Evolutionary conservation across 129 eudicot species (phyloP).

Genomic region (Centaurea solstitialis): DNA sequence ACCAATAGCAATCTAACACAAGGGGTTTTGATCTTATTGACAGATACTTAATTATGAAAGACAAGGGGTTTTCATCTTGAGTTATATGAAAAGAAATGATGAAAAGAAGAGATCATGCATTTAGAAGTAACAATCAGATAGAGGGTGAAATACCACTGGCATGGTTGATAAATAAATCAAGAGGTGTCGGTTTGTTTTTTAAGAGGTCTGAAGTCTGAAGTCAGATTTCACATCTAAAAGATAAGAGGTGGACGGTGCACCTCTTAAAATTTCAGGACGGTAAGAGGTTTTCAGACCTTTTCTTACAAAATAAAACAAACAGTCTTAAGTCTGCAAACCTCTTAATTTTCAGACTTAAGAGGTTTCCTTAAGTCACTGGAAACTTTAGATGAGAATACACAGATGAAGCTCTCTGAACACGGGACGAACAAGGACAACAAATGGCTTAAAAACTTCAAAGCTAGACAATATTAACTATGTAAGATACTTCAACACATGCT

Average conservation of each 20-base stretch:
- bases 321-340: no score
- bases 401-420: neutral
- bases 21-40: neutral
- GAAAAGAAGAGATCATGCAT: neutral
- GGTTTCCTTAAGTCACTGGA: no score
- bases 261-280: no score
- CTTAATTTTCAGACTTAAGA: no score
- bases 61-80: neutral
- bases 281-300: no score
- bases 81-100: neutral
- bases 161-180: neutral
- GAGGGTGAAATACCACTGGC: neutral
- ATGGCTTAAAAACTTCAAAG: neutral
- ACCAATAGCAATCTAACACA: neutral
- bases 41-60: neutral
- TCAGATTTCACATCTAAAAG: no score
- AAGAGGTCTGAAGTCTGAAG: no score
- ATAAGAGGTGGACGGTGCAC: no score
- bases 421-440: neutral
- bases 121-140: neutral
- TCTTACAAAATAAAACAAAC: no score
- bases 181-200: no score
- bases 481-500: neutral
- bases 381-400: neutral
- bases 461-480: neutral